Percentiles rank a stretch among this genome's conserved stretches.
These are phyloP conservation scores for Delitschia confertaspora DNA, from an alignment of 495 filamentous ascomycete species.

Conservation along the genomic window DNA sequence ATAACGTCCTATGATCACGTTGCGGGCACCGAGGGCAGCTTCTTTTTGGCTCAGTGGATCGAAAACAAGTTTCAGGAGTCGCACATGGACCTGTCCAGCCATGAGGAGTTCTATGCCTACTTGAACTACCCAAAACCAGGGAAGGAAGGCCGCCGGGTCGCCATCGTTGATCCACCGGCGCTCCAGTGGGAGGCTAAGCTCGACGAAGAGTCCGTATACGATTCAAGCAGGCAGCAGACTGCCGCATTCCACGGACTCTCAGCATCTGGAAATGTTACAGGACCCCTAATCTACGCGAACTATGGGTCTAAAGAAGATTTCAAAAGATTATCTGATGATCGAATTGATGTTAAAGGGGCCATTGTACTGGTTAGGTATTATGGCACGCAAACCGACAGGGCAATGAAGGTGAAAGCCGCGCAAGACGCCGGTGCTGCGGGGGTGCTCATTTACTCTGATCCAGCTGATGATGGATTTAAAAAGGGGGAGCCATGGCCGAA, in stretches of 20 bases:
- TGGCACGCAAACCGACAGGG: constrained; percentile 61
- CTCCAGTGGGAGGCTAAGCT: constrained; percentile 71
- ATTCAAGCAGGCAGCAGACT: constrained; percentile 50
- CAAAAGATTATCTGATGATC: constrained; percentile 55
- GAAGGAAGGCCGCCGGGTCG: constrained; percentile 65
- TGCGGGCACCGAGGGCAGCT: constrained; percentile 85
- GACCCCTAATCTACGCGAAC: constrained; percentile 89
- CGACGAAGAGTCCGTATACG: constrained; percentile 60
- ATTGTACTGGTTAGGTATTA: constrained; percentile 78
- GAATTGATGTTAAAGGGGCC: constrained; percentile 64
- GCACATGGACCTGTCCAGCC: constrained; percentile 59
- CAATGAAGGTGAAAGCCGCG: constrained; percentile 81
- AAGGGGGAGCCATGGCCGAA: constrained; percentile 59
- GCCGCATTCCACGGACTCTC: constrained; percentile 82
- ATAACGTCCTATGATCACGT: constrained; percentile 76
- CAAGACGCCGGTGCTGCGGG: constrained; percentile 75
- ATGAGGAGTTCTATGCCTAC: constrained; percentile 67
- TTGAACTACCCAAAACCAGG: constrained; percentile 86
- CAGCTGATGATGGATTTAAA: constrained; percentile 65
- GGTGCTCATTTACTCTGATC: constrained; percentile 88
- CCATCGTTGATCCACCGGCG: constrained; percentile 65
- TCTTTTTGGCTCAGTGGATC: constrained; percentile 70
- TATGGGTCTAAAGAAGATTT: constrained; percentile 84
- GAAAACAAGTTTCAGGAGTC: constrained; percentile 60
- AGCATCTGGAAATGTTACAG: constrained; percentile 77